phyloP scores from a whole-genome alignment of 164 flowering plant genomes.

The Santalum album region DNA sequence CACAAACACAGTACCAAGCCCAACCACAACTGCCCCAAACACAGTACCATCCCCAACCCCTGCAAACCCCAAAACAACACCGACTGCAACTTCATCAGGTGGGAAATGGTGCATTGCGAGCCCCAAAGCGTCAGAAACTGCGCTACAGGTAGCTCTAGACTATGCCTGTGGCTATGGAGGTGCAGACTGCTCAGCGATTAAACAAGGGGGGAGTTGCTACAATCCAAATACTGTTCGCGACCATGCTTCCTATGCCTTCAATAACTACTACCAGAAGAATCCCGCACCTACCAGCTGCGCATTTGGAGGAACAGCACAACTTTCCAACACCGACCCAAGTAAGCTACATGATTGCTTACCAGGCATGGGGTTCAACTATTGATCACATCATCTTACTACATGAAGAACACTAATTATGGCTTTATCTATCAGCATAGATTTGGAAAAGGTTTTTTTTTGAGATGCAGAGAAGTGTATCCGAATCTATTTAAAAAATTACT shows the following conservation, averaged over 20 bases:
- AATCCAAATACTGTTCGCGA: constrained; percentile 49
- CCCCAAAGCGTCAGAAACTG: constrained; percentile 47
- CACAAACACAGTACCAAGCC: constrained; percentile 10
- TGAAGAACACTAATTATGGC: too few species aligned
- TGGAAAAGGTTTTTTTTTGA: too few species aligned
- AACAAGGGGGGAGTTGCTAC: constrained; percentile 60
- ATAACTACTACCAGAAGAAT: constrained; percentile 69
- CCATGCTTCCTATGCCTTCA: constrained; percentile 89
- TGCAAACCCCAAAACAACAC: constrained; percentile 7
- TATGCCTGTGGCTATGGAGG: constrained; percentile 89
- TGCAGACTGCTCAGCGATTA: constrained; percentile 74
- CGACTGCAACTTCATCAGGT: constrained; percentile 16
- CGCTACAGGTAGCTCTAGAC: constrained; percentile 73
- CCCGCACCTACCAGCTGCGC: constrained; percentile 76
- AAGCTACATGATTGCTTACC: constrained; percentile 13
- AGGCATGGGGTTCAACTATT: too few species aligned
- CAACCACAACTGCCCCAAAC: constrained; percentile 11
- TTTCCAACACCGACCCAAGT: constrained; percentile 68
- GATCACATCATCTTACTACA: too few species aligned
- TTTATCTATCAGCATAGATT: too few species aligned
- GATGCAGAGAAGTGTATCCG: too few species aligned
- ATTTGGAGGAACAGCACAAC: constrained; percentile 72
- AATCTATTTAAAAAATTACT: too few species aligned
- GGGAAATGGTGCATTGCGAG: constrained; percentile 78
- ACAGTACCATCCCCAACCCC: constrained; percentile 5